Evolutionary conservation across 2,329 filamentous ascomycete species (phyloP).

Genomic region (Zymoseptoria pseudotritici): DNA sequence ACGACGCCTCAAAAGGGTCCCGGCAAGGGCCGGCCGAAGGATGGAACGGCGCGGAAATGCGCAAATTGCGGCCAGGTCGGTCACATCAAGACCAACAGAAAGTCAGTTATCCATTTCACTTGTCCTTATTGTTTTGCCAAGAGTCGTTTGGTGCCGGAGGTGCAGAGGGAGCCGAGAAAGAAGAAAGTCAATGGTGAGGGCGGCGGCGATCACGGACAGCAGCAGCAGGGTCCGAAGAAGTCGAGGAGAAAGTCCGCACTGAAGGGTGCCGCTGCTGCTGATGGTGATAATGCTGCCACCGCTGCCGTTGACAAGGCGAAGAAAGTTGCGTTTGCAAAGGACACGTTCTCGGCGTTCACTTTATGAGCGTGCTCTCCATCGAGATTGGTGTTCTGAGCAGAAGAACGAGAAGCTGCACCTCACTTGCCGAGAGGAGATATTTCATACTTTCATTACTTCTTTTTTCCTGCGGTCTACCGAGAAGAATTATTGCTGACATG

Average conservation of each 20-base stretch:
- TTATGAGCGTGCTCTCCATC: slow-evolving; percentile 10
- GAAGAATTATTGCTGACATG: slow-evolving; percentile 23
- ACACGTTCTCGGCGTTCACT: slow-evolving; percentile 15
- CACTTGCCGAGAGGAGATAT: background rate
- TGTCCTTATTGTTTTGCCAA: slow-evolving; percentile 13
- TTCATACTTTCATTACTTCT: background rate
- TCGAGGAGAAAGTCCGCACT: background rate
- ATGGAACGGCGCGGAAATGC: slow-evolving; percentile 72
- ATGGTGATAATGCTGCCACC: slow-evolving; percentile 9
- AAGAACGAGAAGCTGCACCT: background rate
- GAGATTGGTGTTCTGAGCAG: background rate
- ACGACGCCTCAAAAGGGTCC: slow-evolving; percentile 18
- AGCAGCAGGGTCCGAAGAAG: slow-evolving; percentile 5
- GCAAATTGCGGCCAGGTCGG: slow-evolving; percentile 95
- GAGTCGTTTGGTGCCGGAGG: background rate
- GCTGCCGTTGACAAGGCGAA: slow-evolving; percentile 2
- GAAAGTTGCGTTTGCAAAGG: slow-evolving; percentile 6
- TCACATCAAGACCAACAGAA: slow-evolving; percentile 99
- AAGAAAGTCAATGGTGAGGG: slow-evolving; percentile 6
- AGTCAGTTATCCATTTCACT: slow-evolving; percentile 51
- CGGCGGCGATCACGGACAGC: slow-evolving; percentile 12
- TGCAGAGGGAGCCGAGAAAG: background rate
- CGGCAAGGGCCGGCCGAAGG: slow-evolving; percentile 49
- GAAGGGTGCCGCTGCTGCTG: slow-evolving; percentile 3
- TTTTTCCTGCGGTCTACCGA: slow-evolving; percentile 8